Evolutionary conservation across 2,329 filamentous ascomycete species (phyloP).

Genomic region (Thermothelomyces thermophilus): DNA sequence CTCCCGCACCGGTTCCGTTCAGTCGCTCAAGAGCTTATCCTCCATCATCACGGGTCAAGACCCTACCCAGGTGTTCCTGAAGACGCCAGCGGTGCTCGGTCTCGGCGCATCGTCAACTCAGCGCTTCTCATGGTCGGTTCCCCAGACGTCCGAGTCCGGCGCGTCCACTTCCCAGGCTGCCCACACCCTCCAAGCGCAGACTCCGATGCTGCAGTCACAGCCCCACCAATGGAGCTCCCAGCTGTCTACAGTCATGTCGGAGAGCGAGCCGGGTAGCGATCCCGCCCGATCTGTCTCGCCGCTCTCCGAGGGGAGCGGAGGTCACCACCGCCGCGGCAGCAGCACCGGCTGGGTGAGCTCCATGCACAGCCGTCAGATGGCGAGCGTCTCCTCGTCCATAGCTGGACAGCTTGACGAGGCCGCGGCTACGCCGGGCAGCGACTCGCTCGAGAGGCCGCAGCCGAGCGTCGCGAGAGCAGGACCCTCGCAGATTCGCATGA

Average conservation of each 20-base stretch:
- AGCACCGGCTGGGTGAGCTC: constrained; percentile 42
- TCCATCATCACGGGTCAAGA: constrained; percentile 46
- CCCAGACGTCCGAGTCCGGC: constrained; percentile 24
- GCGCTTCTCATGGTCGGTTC: constrained; percentile 25
- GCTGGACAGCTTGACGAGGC: constrained; percentile 37
- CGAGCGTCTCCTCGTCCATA: constrained; percentile 52
- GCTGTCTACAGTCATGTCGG: constrained; percentile 57
- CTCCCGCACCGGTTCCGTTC: constrained; percentile 34
- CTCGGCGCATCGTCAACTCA: constrained; percentile 29
- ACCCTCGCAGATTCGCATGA: constrained; percentile 37
- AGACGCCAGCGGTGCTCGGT: constrained; percentile 35
- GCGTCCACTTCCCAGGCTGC: constrained; percentile 19
- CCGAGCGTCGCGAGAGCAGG: constrained; percentile 38
- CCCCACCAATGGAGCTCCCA: constrained; percentile 58
- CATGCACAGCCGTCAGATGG: constrained; percentile 46
- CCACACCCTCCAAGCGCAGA: constrained; percentile 25
- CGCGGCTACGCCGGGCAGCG: constrained; percentile 32
- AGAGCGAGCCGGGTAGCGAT: constrained; percentile 49
- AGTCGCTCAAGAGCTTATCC: constrained; percentile 50
- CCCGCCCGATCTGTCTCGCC: constrained; percentile 44
- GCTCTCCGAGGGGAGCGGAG: constrained; percentile 29
- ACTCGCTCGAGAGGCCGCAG: constrained; percentile 45
- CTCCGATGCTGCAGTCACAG: constrained; percentile 42
- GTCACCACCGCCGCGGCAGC: constrained; percentile 35
- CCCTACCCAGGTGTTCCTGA: constrained; percentile 33